A percentile compares a stretch with the other conserved stretches of the same genome.
These are phyloP conservation scores for Plantago ovata DNA, from an alignment of 257 asterid genomes.

Conservation along the genomic window DNA sequence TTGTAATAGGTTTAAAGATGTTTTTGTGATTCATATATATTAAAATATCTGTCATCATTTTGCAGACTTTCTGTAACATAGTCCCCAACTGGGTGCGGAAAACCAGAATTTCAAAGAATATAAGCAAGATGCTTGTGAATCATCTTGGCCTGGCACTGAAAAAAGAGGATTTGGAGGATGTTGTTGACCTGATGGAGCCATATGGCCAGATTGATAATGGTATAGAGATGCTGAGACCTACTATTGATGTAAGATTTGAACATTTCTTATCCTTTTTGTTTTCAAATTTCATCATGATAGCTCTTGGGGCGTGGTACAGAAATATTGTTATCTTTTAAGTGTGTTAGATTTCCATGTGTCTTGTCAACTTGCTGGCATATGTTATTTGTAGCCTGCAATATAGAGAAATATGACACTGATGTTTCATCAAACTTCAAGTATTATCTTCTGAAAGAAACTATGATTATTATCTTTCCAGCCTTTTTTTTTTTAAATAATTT, in stretches of 20 bases:
- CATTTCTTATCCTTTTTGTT: conserved; percentile 17
- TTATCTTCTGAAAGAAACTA: too few species aligned
- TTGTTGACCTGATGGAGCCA: conserved; percentile 96
- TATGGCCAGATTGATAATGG: conserved; percentile 86
- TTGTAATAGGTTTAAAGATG: background rate
- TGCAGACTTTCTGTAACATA: conserved; percentile 69
- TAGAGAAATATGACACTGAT: too few species aligned
- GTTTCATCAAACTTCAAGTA: too few species aligned
- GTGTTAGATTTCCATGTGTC: too few species aligned
- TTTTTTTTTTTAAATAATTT: background rate
- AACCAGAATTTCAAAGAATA: conserved; percentile 45
- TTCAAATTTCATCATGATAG: too few species aligned
- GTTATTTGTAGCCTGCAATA: too few species aligned
- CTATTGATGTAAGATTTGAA: conserved; percentile 62
- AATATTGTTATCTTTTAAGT: too few species aligned
- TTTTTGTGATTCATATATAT: background rate
- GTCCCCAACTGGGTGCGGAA: conserved; percentile 81
- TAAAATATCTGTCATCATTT: conserved; percentile 12
- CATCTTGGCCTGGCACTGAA: conserved; percentile 88
- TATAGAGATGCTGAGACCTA: conserved; percentile 76
- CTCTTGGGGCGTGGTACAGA: too few species aligned
- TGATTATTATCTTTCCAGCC: conserved; percentile 1
- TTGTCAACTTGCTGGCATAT: too few species aligned
- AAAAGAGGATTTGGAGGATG: conserved; percentile 79
- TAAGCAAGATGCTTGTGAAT: conserved; percentile 70